Evolutionary conservation across 306 rosid genomes (phyloP), one percentile per base, ranked within the genome.

Genomic region (Luffa acutangula): DNA sequence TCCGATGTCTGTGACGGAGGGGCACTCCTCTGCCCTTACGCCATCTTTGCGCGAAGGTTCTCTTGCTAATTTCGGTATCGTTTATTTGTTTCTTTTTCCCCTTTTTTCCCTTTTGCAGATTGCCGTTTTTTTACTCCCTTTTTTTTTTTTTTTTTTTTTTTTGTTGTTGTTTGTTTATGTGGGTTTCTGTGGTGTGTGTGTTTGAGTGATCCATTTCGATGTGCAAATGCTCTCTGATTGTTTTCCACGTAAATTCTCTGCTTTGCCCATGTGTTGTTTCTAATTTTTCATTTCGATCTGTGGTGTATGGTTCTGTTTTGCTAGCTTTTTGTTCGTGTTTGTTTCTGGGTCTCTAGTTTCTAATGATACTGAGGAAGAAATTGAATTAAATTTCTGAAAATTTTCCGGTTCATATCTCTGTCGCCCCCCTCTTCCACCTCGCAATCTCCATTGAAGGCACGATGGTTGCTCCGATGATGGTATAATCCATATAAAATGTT

Each of bases 1-100:
- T 83, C 86, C 96, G 79, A 86, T 86, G 78, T 85, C 88, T 46
- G 89, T 92, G 83, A 86, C 84, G 85, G 94, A 93, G 82, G 86
- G 83, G 37, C 80, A 80, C 77, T 77, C 82, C 56, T 80, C 82
- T 37, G 42, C 88, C 15, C 84, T 83, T 52, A 78, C 88, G 58
- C 88, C 91, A 10, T 85, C 88, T 60, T 82, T 86, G 78, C 80
- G 85, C 79, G 87, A 85, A 88, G 91, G 93, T 79, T 75, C 65
- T 78, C 57, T 74, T 20, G 66, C 37, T 52, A 21, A 21, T 14
- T 67, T 15, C 77, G 11, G 21, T 52, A 74, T 10, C 42, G 25
- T 41, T 25, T 63, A 6, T 21, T 25, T 73, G 66, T 76, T 5
- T 21, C 63, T 4, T 72, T 75, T 63, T 17, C 54, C 52, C 37